These are phyloP conservation scores for Peniophora sp. DNA, from an alignment of 1,284 basidiomycete species.

Conservation along the genomic window DNA sequence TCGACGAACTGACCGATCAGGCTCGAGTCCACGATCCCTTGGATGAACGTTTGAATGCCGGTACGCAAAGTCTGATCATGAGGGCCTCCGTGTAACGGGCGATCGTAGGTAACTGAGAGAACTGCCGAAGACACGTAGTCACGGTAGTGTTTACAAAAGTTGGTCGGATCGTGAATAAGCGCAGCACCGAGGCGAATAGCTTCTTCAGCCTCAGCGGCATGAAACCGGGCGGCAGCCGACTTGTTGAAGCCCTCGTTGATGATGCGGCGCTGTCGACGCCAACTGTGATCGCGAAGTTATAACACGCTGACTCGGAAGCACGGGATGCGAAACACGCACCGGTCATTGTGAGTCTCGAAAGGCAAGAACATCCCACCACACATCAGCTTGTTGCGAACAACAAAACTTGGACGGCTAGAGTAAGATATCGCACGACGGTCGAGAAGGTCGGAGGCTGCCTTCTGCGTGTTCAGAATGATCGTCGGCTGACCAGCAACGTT, in stretches of 20 bases:
- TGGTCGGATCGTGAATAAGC: neutral
- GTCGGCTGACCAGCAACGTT: neutral
- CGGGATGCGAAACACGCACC: neutral
- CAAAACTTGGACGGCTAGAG: neutral
- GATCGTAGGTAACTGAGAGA: neutral
- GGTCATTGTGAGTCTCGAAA: neutral
- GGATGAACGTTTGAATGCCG: neutral
- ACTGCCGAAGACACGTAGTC: neutral
- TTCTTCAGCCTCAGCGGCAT: neutral
- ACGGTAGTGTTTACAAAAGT: neutral
- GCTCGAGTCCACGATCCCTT: neutral
- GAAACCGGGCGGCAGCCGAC: conserved; percentile 2
- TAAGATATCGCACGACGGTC: neutral
- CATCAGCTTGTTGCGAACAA: neutral
- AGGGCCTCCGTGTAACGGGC: neutral
- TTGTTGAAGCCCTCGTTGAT: conserved; percentile 7
- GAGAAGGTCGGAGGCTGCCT: neutral
- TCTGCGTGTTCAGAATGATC: neutral
- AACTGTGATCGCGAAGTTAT: neutral
- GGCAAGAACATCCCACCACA: neutral
- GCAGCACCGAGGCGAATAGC: neutral
- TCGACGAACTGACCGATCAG: neutral
- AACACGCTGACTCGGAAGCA: neutral
- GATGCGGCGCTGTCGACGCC: conserved; percentile 8
- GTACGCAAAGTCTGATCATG: neutral